Conservation (phyloP, 305 asterid genomes). For the Fraxinus greggii region DNA sequence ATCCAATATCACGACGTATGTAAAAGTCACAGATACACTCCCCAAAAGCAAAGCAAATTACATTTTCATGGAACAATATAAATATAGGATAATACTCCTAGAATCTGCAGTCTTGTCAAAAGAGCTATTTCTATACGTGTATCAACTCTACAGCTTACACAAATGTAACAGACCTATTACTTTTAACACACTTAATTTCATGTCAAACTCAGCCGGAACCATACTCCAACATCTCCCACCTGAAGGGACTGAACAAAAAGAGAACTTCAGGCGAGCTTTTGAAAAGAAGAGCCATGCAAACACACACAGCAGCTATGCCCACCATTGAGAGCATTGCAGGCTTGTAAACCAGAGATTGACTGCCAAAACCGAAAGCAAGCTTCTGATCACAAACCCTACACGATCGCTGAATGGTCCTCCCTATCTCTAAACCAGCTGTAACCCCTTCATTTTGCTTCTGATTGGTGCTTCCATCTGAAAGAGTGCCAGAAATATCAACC, state of each 20-base stretch:
- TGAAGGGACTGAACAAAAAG: slow-evolving; percentile 61
- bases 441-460: slow-evolving; percentile 36
- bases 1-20: not conserved
- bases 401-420: slow-evolving; percentile 22
- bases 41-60: not conserved
- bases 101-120: slow-evolving; percentile 12
- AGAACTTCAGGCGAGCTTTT: slow-evolving; percentile 66
- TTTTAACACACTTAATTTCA: slow-evolving; percentile 6
- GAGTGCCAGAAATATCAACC: slow-evolving; percentile 43
- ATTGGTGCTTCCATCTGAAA: slow-evolving; percentile 30
- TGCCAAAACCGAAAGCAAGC: slow-evolving; percentile 36
- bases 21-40: not conserved
- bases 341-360: slow-evolving; percentile 47
- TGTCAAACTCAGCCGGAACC: slow-evolving; percentile 44
- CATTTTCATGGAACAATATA: not conserved
- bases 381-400: slow-evolving; percentile 50
- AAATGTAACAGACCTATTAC: slow-evolving; percentile 12
- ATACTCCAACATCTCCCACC: slow-evolving; percentile 79
- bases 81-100: slow-evolving; percentile 13
- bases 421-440: slow-evolving; percentile 43
- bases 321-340: slow-evolving; percentile 76
- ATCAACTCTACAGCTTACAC: slow-evolving; percentile 33
- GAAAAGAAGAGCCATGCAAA: slow-evolving; percentile 73
- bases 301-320: slow-evolving; percentile 79
- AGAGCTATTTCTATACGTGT: slow-evolving; percentile 26